These are phyloP conservation scores for Leishmania turanica DNA, from an alignment of 208 protist species.

Conservation along the genomic window DNA sequence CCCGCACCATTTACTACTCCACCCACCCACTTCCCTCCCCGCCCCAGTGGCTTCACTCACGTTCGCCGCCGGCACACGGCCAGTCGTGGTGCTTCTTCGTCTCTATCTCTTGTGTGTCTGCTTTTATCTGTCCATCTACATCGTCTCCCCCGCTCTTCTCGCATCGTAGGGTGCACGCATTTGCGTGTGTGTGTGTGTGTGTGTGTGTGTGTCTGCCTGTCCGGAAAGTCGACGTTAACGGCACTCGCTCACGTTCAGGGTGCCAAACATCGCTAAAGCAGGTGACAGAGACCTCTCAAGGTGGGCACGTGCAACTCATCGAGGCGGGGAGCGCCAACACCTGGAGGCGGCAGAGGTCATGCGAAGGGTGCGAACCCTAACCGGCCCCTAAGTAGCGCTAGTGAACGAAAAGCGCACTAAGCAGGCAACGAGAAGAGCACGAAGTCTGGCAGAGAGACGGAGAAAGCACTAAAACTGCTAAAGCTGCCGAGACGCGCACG, in stretches of 20 bases:
- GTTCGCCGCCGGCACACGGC: neutral
- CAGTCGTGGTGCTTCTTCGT: neutral
- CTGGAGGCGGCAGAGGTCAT: neutral
- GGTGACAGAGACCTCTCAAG: neutral
- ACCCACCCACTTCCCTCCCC: too few relatives aligned
- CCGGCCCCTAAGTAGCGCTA: neutral
- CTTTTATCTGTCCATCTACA: neutral
- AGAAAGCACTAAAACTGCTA: neutral
- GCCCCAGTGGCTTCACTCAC: neutral
- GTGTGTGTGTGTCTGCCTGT: neutral
- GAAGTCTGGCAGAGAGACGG: neutral
- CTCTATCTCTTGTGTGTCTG: neutral
- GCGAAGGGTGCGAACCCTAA: neutral
- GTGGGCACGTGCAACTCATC: neutral
- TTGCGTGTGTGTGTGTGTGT: conserved; percentile 8
- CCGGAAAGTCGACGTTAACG: neutral
- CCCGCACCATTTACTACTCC: neutral
- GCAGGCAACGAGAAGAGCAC: neutral
- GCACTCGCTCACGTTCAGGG: neutral
- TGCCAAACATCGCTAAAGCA: neutral
- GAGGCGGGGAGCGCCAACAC: neutral
- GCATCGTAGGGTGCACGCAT: neutral
- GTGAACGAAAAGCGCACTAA: neutral
- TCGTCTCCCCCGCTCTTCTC: neutral
- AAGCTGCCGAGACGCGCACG: neutral